Conservation (phyloP, 306 rosid genomes). For the Dalbergia cultrata region DNA sequence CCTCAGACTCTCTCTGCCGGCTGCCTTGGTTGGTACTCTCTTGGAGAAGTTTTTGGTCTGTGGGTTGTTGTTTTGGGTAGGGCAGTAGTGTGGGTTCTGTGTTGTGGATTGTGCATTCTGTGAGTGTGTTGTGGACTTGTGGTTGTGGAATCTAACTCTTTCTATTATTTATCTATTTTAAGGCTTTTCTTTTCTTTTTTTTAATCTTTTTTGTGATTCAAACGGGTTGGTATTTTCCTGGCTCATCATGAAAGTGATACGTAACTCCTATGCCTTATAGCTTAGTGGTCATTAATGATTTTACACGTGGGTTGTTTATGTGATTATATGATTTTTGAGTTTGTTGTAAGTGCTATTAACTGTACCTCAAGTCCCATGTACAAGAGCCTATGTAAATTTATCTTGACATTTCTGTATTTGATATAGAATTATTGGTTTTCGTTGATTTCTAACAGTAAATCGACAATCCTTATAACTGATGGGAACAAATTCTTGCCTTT, state of each 20-base stretch:
- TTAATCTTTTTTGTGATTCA: too few species aligned
- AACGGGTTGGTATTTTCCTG: background rate
- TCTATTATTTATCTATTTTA: background rate
- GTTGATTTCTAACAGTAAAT: conserved; percentile 4
- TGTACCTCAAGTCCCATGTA: conserved; percentile 6
- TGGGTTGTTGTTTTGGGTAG: too few species aligned
- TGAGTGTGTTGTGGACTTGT: too few species aligned
- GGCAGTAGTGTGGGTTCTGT: too few species aligned
- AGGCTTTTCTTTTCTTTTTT: too few species aligned
- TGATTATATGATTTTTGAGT: conserved; percentile 25
- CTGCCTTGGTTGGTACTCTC: too few species aligned
- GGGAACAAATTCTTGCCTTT: background rate
- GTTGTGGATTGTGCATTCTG: too few species aligned
- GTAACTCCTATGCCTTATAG: conserved; percentile 6
- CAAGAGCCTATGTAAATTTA: background rate
- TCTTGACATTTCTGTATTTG: background rate
- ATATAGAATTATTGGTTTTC: conserved; percentile 10
- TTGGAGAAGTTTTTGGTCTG: too few species aligned
- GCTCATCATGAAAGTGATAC: conserved; percentile 1
- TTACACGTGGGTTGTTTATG: conserved; percentile 13
- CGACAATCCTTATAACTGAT: background rate
- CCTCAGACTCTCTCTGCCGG: too few species aligned
- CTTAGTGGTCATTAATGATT: conserved; percentile 27
- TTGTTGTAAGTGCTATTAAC: conserved; percentile 8
- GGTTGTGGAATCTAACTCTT: background rate